Base-by-base conservation (phyloP, 108 stramenopile genomes). In the Cyclotella cryptica region DNA sequence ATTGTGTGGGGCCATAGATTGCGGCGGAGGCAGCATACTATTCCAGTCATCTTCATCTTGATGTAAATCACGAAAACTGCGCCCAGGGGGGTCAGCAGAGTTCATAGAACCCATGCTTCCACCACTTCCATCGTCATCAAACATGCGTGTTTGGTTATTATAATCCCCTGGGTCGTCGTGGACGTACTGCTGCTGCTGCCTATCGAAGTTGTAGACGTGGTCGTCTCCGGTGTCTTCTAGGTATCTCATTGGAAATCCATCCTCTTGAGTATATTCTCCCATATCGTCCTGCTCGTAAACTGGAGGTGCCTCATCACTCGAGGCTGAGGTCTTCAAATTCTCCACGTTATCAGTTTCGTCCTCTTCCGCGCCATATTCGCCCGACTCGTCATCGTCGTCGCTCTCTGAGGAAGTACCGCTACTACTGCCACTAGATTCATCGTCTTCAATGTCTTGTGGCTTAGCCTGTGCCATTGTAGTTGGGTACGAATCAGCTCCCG, bases 401-500 rank as follows among this genome's bases (percentile, higher is more conserved):
- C 61, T 61, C 4, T 18, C 69, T 12, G 69, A 70, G 10, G 71
- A 72, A 15, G 39, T 62, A 19, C 60, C 17, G 35, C 39, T 65
- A 19, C 44, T 45, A n/a, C 43, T 57, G 14, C 40, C 69, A 55
- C 49, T 51, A 21, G 72, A 69, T 49, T 75, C 74, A 13, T 72
- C 75, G 17, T 77, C 71, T 41, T 77, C 82, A 41, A 71, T 44
- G 11, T 54, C 82, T 30, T 57, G 43, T 47, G 71, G 72, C 30
- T 30, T 67, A 22, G 76, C 82, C 29, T 71, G 82, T 54, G 82
- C 82, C 45, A 77, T 69, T 26, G 75, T 77, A 14, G 82, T 72
- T 39, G 69, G 75, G 61, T 63, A 83, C 24, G 70, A 69, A 44
- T 58, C 53, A 0, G 69, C 74, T 27, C 69, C 75, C 24, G 82